Evolutionary conservation across 495 filamentous ascomycete species (phyloP).

Genomic region (Trichodelitschia bisporula): DNA sequence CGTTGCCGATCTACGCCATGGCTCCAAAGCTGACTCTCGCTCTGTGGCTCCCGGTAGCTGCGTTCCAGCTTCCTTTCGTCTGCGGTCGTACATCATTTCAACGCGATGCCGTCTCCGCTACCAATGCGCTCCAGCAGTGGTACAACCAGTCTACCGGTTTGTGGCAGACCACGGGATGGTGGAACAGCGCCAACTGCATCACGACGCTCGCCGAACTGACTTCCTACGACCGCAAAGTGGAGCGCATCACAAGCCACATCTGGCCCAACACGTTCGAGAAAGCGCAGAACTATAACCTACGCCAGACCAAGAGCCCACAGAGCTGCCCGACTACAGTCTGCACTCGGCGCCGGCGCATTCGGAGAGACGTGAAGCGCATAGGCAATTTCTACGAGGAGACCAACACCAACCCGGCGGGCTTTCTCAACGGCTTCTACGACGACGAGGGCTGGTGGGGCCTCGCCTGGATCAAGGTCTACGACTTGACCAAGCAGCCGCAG

Average conservation of each 20-base stretch:
- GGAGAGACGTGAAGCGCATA: no score
- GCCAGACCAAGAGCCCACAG: slow-evolving; percentile 17
- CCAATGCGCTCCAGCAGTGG: no score
- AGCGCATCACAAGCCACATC: slow-evolving; percentile 7
- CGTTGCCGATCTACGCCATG: no score
- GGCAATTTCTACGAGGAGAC: slow-evolving; percentile 42
- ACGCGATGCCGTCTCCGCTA: no score
- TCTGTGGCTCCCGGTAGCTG: no score
- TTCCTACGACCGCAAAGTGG: slow-evolving; percentile 15
- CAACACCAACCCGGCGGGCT: slow-evolving; percentile 23
- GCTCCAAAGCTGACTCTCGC: no score
- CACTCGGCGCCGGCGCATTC: no score
- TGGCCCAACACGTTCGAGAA: slow-evolving; percentile 15
- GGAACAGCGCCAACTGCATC: slow-evolving; percentile 50
- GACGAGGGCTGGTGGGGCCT: slow-evolving; percentile 17
- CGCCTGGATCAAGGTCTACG: slow-evolving; percentile 13
- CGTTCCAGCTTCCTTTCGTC: no score
- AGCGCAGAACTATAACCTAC: slow-evolving; percentile 14
- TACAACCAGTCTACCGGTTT: slow-evolving; percentile 29
- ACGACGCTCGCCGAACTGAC: slow-evolving; percentile 39
- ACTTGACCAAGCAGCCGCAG: slow-evolving; percentile 9
- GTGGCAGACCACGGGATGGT: slow-evolving; percentile 47
- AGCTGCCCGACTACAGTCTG: not conserved
- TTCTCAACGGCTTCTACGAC: slow-evolving; percentile 15
- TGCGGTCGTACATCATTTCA: no score